Base-by-base conservation (phyloP, 106 monocot genomes). In the Ottelia alismoides region DNA sequence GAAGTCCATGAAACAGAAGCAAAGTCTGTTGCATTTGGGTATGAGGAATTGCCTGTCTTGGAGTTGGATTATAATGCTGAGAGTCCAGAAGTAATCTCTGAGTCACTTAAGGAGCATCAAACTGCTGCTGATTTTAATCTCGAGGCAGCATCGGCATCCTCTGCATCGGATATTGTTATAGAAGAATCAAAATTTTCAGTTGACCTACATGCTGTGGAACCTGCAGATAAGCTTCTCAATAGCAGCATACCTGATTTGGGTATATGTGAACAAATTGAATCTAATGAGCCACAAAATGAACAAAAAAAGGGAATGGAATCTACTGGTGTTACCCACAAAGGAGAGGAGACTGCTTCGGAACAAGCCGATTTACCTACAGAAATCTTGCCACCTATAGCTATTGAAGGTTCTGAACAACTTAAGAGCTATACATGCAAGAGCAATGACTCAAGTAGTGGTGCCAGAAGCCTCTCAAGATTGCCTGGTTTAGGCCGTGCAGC, bases 401-500 rank as follows among this genome's bases (percentile, higher is more conserved):
- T 11, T 53, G 76, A 76, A 2, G 72, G 35, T 27, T 58, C 63
- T 52, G 66, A 48, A 69, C 63, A 53, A 24, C 48, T 55, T 49
- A 74, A 55, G 52, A 72, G 22, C 55, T 23, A 49, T n/a, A 78
- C 57, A 49, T 71, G 11, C 20, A 73, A 57, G 26, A 55, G 49
- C 62, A 49, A 40, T 49, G 81, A 81, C 61, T 51, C 31, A 43
- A 57, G 28, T 23, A 69, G 63, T 71, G 78, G 62, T 45, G 56
- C 68, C 28, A 79, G 67, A 48, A 92, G 83, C 51, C 53, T 80
- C 27, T 74, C 92, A 49, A 88, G 72, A 44, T 51, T 81, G 45
- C 84, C 84, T 60, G 88, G 88, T 30, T 61, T 94, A 31, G 94
- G 88, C 32, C 75, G 94, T 65, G 80, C 94, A 71, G 75, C 81